Base-by-base conservation (phyloP, 805 yeast genomes). In the Teunomyces tritomae region DNA sequence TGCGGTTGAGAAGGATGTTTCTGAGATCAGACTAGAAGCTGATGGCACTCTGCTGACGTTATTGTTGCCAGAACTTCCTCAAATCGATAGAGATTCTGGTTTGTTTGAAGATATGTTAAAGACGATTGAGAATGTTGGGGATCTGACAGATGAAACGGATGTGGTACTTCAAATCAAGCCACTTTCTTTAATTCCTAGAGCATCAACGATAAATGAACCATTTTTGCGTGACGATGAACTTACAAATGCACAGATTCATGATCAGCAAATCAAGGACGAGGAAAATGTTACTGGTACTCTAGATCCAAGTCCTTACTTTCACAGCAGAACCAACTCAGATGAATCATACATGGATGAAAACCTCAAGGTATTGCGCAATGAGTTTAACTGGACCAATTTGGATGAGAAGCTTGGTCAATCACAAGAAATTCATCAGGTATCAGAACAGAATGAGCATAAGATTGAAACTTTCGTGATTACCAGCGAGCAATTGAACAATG, bases 191-290 rank as follows among this genome's bases (percentile, higher is more conserved):
- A 20, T n/a, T 11, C 42, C 40, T 20, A 27, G 48, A 27, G 28
- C 37, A 3, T 43, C 50, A 32, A 16, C 14, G 20, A 39, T 49
- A 8, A 56, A 53, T 24, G 62, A 59, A 39, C 57, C 61, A 13
- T 70, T 73, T 49, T 61, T 72, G 41, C 64, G 59, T 45, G 77
- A 73, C 54, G 77, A 72, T 46, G 77, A 73, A 47, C 62, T 73
- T 49, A 67, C 76, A 1, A 56, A 54, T 29, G 76, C 64, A 29
- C 77, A 72, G 49, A 73, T 72, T 44, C 63, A 59, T 30, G 75
- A 72, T 50, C 75, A 67, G 48, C 68, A 69, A 49, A 48, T 58
- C 14, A 66, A 62, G 37, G 76, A 72, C 43, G 48, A 49, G 10
- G 45, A 46, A 10, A 46, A 33, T 7, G 56, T 50, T 14, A 48